phyloP scores from a whole-genome alignment of 2,329 filamentous ascomycete genomes.

The Aspergillus arachidicola region DNA sequence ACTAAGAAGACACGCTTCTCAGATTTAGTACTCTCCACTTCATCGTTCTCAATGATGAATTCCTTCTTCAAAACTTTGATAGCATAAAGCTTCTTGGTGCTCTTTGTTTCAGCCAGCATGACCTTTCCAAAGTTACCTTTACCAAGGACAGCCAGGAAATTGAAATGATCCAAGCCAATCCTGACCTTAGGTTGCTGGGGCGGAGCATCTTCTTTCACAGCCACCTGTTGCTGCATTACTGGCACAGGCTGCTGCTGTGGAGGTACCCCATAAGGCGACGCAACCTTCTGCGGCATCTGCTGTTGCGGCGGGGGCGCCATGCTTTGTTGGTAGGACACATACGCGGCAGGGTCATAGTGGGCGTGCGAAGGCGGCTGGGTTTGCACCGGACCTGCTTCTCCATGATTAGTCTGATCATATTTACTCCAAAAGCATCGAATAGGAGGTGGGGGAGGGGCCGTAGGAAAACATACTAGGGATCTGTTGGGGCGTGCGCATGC shows the following conservation, averaged over 20 bases:
- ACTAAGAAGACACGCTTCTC: constrained; percentile 98
- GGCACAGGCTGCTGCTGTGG: constrained; percentile 27
- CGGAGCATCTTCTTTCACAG: constrained; percentile 33
- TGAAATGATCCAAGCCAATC: constrained; percentile 97
- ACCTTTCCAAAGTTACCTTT: constrained; percentile 99
- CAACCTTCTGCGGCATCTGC: constrained; percentile 23
- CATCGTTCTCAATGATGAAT: constrained; percentile 99
- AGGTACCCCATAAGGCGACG: constrained; percentile 32
- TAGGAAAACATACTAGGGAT: constrained; percentile 37
- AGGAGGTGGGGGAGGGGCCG: neutral
- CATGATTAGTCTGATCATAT: constrained; percentile 33
- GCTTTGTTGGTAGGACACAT: constrained; percentile 40
- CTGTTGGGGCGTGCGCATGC: constrained; percentile 49
- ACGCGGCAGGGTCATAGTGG: constrained; percentile 47
- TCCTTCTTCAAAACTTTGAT: constrained; percentile 99
- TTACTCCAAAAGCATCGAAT: constrained; percentile 31
- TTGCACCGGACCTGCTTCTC: constrained; percentile 44
- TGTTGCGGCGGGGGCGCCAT: constrained; percentile 26
- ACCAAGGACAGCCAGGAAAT: constrained; percentile 95
- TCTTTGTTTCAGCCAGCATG: constrained; percentile 98
- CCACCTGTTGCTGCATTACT: constrained; percentile 25
- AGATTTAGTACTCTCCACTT: constrained; percentile 95
- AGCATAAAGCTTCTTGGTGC: constrained; percentile 86
- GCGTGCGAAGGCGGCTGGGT: constrained; percentile 50
- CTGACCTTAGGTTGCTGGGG: constrained; percentile 54